Percentiles rank a stretch among this genome's conserved stretches.
These are phyloP conservation scores for Arabis hirsuta DNA, from an alignment of 345 rosid species.

Conservation along the genomic window DNA sequence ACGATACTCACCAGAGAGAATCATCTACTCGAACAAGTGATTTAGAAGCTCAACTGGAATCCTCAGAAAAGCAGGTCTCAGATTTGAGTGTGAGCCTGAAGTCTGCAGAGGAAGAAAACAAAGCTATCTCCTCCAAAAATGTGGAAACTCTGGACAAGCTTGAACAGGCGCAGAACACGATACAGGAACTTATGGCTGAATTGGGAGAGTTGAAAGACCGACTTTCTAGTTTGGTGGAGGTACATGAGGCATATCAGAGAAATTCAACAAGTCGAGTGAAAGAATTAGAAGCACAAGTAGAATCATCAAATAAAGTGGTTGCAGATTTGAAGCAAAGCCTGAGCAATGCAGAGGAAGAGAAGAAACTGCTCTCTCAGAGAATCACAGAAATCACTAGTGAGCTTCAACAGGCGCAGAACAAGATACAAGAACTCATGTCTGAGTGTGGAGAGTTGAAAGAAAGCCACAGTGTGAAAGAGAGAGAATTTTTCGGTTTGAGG, in stretches of 20 bases:
- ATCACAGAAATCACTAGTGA: conserved; percentile 55
- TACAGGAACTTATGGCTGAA: conserved; percentile 50
- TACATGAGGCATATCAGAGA: conserved; percentile 52
- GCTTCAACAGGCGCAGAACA: conserved; percentile 54
- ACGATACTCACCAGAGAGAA: conserved; percentile 57
- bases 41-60: conserved; percentile 47
- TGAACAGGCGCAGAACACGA: conserved; percentile 48
- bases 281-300: conserved; percentile 32
- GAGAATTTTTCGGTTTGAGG: conserved; percentile 53
- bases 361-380: conserved; percentile 54
- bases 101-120: conserved; percentile 55
- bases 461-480: conserved; percentile 44
- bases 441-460: conserved; percentile 53
- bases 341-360: conserved; percentile 54
- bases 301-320: conserved; percentile 54
- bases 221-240: conserved; percentile 51
- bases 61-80: conserved; percentile 52
- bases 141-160: conserved; percentile 54
- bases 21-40: conserved; percentile 46
- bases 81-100: conserved; percentile 52
- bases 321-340: conserved; percentile 54
- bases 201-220: conserved; percentile 53
- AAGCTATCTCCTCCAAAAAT: conserved; percentile 52
- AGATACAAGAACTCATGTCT: conserved; percentile 46
- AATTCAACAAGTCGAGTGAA: conserved; percentile 47